Conservation (phyloP, 2,329 filamentous ascomycete species). For the Lasiodiplodia sp. region DNA sequence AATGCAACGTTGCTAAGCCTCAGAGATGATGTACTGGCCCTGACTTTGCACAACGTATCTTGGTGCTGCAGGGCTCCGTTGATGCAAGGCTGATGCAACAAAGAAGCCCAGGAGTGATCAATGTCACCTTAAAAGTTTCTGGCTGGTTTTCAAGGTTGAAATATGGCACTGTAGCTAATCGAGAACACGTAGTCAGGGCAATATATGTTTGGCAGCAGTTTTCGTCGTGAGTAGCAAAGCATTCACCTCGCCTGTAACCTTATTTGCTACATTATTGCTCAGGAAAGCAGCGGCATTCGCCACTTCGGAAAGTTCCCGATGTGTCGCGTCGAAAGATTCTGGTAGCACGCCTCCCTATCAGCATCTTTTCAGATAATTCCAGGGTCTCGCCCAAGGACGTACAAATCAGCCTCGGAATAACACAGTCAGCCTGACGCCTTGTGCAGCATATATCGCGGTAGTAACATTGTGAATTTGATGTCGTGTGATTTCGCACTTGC, state of each 20-base stretch:
- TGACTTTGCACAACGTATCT: no score
- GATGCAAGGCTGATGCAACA: no score
- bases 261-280: slow-evolving; percentile 39
- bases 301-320: slow-evolving; percentile 48
- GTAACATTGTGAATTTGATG: slow-evolving; percentile 59
- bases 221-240: no score
- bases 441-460: slow-evolving; percentile 58
- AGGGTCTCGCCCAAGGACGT: slow-evolving; percentile 44
- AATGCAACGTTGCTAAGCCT: no score
- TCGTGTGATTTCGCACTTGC: slow-evolving; percentile 61
- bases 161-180: no score
- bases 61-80: no score
- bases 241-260: slow-evolving; percentile 40
- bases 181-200: no score
- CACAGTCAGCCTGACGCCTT: slow-evolving; percentile 60
- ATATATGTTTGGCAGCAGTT: no score
- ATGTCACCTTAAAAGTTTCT: no score
- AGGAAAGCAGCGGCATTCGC: slow-evolving; percentile 46
- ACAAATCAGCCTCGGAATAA: slow-evolving; percentile 66
- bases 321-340: slow-evolving; percentile 40
- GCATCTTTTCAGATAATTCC: not conserved
- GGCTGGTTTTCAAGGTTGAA: no score
- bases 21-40: no score
- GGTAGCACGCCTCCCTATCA: slow-evolving; percentile 7
- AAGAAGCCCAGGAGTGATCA: no score